Percentiles rank a stretch among this genome's conserved stretches.
Evolutionary conservation across 305 asterid genomes (phyloP).

Genomic region (Nicotiana rustica): DNA sequence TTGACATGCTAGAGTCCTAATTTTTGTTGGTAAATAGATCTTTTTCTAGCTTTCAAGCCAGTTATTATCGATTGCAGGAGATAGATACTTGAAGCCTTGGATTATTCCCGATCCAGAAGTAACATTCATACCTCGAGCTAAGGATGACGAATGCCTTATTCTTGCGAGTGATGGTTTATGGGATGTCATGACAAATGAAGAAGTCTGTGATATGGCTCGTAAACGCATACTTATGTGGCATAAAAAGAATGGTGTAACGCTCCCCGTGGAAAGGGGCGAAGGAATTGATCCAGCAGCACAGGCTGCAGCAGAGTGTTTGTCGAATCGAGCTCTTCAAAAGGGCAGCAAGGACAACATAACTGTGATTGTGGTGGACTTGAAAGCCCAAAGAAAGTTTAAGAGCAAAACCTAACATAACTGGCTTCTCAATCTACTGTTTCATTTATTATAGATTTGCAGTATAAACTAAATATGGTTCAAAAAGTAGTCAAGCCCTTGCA

Average conservation of each 20-base stretch:
- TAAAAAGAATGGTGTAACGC: constrained; percentile 59
- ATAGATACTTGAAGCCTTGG: constrained; percentile 91
- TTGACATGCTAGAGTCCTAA: background rate
- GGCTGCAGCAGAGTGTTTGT: constrained; percentile 86
- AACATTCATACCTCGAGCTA: constrained; percentile 70
- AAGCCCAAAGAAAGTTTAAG: constrained; percentile 75
- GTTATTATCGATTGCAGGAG: constrained; percentile 60
- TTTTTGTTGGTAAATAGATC: constrained; percentile 14
- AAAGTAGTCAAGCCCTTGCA: constrained; percentile 41
- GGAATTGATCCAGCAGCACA: constrained; percentile 94
- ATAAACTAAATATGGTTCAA: constrained; percentile 39
- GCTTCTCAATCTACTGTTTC: constrained; percentile 28
- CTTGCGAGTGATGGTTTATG: constrained; percentile 97
- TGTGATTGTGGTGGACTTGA: constrained; percentile 81
- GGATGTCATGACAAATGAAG: constrained; percentile 96
- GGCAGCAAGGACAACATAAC: constrained; percentile 94
- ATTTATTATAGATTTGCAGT: constrained; percentile 38
- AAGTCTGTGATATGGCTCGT: constrained; percentile 86
- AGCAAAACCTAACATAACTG: constrained; percentile 45
- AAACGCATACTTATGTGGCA: constrained; percentile 82
- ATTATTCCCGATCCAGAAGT: constrained; percentile 95
- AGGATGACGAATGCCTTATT: constrained; percentile 83
- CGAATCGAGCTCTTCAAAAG: constrained; percentile 81
- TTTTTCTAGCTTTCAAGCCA: background rate
- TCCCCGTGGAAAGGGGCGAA: constrained; percentile 69